phyloP scores from a whole-genome alignment of 202 grass and related monocot genomes.

The Schoenoplectus tabernaemontani region DNA sequence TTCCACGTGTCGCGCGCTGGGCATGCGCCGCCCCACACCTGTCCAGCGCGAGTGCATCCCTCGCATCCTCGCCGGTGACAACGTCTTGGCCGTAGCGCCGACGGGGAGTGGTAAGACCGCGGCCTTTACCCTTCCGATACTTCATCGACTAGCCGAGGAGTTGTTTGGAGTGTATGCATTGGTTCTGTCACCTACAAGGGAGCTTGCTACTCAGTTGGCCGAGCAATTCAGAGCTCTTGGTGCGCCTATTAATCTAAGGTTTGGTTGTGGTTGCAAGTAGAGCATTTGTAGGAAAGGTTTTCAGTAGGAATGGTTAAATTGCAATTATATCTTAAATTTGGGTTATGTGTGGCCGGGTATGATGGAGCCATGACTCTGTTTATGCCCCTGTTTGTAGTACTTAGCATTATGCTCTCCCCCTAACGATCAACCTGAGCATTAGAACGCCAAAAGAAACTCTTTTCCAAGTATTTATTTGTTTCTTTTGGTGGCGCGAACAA shows the following conservation, averaged over 20 bases:
- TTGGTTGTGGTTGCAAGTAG: no score
- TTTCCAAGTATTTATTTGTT: no score
- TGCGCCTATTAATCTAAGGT: constrained; percentile 43
- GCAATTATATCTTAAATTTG: no score
- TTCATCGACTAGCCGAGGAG: constrained; percentile 68
- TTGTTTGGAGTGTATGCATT: constrained; percentile 69
- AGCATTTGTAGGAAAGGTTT: no score
- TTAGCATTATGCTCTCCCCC: no score
- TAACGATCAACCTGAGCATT: no score
- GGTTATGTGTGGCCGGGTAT: no score
- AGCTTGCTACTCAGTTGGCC: constrained; percentile 78
- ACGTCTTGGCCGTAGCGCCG: constrained; percentile 75
- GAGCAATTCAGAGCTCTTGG: constrained; percentile 93
- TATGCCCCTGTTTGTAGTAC: no score
- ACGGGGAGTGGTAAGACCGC: constrained; percentile 92
- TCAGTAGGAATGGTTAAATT: no score
- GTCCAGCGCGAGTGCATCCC: constrained; percentile 83
- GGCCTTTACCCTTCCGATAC: constrained; percentile 75
- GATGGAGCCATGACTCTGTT: no score
- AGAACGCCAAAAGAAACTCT: no score
- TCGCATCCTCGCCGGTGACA: constrained; percentile 55
- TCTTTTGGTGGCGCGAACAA: no score
- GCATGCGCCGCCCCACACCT: constrained; percentile 51
- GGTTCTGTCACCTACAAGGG: constrained; percentile 60
- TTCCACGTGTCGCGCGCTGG: constrained; percentile 45